These are phyloP conservation scores for Xylariales sp. DNA, from an alignment of 2,329 filamentous ascomycete species.

Conservation along the genomic window DNA sequence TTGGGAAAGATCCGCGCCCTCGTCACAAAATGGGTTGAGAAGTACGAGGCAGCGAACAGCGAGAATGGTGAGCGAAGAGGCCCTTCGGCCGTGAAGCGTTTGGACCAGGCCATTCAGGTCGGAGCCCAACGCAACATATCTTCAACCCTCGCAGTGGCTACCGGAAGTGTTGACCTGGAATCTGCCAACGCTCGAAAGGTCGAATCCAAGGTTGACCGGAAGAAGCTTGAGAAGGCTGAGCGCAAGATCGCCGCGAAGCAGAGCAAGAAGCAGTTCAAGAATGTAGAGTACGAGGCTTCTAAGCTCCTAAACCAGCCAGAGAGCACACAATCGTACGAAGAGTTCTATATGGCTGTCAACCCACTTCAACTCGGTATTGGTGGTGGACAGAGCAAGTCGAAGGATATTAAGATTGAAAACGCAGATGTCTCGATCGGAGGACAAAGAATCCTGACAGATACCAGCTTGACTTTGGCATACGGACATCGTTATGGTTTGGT, in stretches of 20 bases:
- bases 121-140: constrained; percentile 93
- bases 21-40: constrained; percentile 84
- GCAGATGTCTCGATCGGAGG: constrained; percentile 93
- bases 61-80: constrained; percentile 68
- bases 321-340: constrained; percentile 88
- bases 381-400: constrained; percentile 77
- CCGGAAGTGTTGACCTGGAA: constrained; percentile 83
- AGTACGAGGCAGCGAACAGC: constrained; percentile 71
- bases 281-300: constrained; percentile 95
- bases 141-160: constrained; percentile 84
- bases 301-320: constrained; percentile 79
- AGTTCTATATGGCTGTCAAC: constrained; percentile 99
- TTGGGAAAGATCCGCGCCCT: constrained; percentile 76
- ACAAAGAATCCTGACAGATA: constrained; percentile 84
- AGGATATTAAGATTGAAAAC: constrained; percentile 97
- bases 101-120: constrained; percentile 94
- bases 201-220: constrained; percentile 94
- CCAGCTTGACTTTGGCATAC: constrained; percentile 83
- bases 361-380: constrained; percentile 78
- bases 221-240: constrained; percentile 99
- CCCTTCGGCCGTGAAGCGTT: constrained; percentile 73
- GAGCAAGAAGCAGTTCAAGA: constrained; percentile 98
- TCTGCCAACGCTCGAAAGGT: constrained; percentile 90
- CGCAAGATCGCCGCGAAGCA: constrained; percentile 97
- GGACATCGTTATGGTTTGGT: constrained; percentile 94